phyloP scores from a whole-genome alignment of 1,139 yeast genomes.

The Candida mesenterica region DNA sequence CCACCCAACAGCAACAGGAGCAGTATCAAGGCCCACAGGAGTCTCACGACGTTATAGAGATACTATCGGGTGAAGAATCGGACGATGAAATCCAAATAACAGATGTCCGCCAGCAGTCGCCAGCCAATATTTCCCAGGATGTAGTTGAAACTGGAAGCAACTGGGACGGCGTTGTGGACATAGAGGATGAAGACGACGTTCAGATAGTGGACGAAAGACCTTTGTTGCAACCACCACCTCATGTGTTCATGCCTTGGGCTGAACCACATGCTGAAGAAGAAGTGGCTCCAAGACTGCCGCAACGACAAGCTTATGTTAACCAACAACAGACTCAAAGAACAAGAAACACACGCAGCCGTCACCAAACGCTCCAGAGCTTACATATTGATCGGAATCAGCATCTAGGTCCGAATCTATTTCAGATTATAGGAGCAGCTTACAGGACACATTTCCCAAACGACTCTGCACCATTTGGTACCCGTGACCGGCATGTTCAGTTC shows the following conservation, averaged over 20 bases:
- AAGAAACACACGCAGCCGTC: no score
- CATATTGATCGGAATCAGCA: neutral
- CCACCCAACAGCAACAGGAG: neutral
- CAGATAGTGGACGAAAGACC: slow-evolving; percentile 27
- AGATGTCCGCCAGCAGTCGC: slow-evolving; percentile 3
- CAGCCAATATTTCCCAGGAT: neutral
- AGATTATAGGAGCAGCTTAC: slow-evolving; percentile 1
- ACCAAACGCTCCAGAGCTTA: neutral
- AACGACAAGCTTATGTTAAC: no score
- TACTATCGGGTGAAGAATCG: slow-evolving; percentile 7
- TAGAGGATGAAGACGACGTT: slow-evolving; percentile 12
- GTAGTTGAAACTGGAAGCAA: neutral
- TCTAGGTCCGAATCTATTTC: neutral
- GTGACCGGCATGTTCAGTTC: neutral
- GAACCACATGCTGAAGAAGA: neutral
- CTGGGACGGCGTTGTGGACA: neutral
- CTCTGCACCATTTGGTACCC: neutral
- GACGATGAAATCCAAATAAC: slow-evolving; percentile 10
- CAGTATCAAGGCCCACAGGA: neutral
- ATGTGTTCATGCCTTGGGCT: neutral
- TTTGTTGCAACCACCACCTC: slow-evolving; percentile 8
- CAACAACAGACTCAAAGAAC: no score
- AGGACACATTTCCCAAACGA: neutral
- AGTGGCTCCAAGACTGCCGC: no score
- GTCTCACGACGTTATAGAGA: slow-evolving; percentile 8